Evolutionary conservation across 2,329 filamentous ascomycete genomes (phyloP), one percentile per base, ranked within the genome.

Genomic region (Camillea tinctor): DNA sequence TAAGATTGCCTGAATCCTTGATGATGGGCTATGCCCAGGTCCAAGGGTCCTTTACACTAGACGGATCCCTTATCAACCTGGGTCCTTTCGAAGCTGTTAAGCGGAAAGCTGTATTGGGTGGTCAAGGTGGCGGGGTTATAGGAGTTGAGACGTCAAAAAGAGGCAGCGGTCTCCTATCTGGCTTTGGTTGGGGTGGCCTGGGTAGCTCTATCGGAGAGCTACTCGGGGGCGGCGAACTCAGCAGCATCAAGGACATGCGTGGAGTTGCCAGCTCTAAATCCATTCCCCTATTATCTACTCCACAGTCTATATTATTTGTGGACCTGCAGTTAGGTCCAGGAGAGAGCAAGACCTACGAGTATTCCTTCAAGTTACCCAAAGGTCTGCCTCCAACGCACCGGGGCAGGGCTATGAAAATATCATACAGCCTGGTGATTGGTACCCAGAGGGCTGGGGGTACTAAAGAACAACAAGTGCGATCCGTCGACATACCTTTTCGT

Each of bases 11-110:
- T 0, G 93, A 98, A 73, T 88, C 89, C 1, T 78, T 99, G 57
- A 96, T 99, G 87, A 99, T 99, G 95, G 95, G 93, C 0, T 99
- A 96, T 75, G 94, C 92, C 2, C 95, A 99, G 69, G 86, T 98
- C 2, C 91, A 92, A 74, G 95, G 95, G 3, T 93, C 91, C 0
- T 99, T 99, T 68, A 92, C 88, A 0, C 78, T 99, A 6, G 95
- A 99, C 71, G 93, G 93, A 0, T 97, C 95, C 1, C 79, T 99
- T 21, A 88, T 99, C 61, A 94, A 96, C 69, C 88, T 96, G 48
- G 87, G 87, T 0, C 91, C 91, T 0, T 99, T 99, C 69, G 95
- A 99, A 72, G 92, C 96, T 69, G 93, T 98, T 48, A 99, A 99
- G 75, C 86, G 93, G 60, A 97, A 96, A 76, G 93, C 91, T 2